Base-by-base conservation (phyloP, 176 grass and related monocot genomes). In the Avena insularis region DNA sequence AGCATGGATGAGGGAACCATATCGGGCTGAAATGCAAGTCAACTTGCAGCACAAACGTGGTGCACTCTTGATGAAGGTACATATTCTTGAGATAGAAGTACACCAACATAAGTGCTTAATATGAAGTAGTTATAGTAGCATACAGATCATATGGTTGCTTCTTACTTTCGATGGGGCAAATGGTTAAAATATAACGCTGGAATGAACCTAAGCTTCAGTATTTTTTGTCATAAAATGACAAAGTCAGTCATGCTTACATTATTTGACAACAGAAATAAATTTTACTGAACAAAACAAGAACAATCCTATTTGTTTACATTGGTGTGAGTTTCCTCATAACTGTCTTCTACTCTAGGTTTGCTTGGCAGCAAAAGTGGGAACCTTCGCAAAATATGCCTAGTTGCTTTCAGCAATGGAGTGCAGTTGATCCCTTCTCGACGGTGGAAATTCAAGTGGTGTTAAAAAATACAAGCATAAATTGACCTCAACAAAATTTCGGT, bases 1-100 rank as follows among this genome's bases (percentile, higher is more conserved):
- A 80, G 81, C 80, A 87, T 74, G 74, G 80, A 59, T 84, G 73
- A 75, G 75, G 57, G 89, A 87, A 84, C 89, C 89, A 90, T 84
- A 90, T 87, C 80, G 14, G 56, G 48, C 61, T 67, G 84, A 83
- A 90, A 74, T 90, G 85, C 55, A 79, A 36, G 55, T 47, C 89
- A 68, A 74, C 89, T 90, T 74, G 75, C 80, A 90, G 65, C 56
- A 79, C 29, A 65, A 83, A 36, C 72, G 55, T 74, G 65, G 47
- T 83, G 76, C 35, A 58, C 64, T 79, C 46, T 79, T 87, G 70
- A 79, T 79, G 55, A 66, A 65, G 79, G 55, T 83, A 72, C 79
- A 65, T 51, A 70, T 54, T 79, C 63, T 20, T 53, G 72, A 64
- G 51, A 59, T 21, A 69, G 33, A 54, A 80, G 66, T 75, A 57